Conservation (phyloP, 129 eudicot genomes). For the sunflower (Helianthus annuus) region DNA sequence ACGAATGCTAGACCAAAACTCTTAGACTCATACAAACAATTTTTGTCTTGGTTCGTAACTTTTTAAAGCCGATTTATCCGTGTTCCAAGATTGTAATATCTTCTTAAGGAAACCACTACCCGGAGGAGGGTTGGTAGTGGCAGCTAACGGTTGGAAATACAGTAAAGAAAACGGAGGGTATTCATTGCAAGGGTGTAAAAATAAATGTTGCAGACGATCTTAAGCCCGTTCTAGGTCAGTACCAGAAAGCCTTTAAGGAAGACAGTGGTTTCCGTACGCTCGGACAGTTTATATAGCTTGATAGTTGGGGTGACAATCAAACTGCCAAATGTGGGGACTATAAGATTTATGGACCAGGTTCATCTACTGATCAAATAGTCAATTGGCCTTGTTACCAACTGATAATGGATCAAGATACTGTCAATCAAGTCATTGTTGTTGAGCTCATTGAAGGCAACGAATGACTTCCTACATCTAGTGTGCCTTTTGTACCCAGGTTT, state of each 20-base stretch:
- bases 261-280: constrained; percentile 30
- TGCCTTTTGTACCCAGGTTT: constrained; percentile 38
- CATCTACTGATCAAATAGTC: constrained; percentile 37
- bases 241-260: constrained; percentile 32
- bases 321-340: constrained; percentile 44
- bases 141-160: constrained; percentile 33
- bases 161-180: constrained; percentile 19
- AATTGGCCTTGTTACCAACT: constrained; percentile 40
- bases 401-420: constrained; percentile 25
- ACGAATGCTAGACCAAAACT: no score
- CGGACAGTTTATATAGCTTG: constrained; percentile 31
- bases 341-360: constrained; percentile 41
- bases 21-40: no score
- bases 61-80: no score
- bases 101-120: constrained; percentile 26
- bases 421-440: constrained; percentile 25
- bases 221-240: constrained; percentile 23
- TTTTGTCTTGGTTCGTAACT: no score
- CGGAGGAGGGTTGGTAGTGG: constrained; percentile 28
- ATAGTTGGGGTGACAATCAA: constrained; percentile 24
- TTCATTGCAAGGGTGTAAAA: constrained; percentile 30
- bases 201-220: constrained; percentile 29
- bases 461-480: constrained; percentile 48
- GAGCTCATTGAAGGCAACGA: constrained; percentile 30
- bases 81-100: constrained; percentile 37